These are phyloP conservation scores for Tanacetum coccineum DNA, from an alignment of 129 eudicot genomes.

Conservation along the genomic window DNA sequence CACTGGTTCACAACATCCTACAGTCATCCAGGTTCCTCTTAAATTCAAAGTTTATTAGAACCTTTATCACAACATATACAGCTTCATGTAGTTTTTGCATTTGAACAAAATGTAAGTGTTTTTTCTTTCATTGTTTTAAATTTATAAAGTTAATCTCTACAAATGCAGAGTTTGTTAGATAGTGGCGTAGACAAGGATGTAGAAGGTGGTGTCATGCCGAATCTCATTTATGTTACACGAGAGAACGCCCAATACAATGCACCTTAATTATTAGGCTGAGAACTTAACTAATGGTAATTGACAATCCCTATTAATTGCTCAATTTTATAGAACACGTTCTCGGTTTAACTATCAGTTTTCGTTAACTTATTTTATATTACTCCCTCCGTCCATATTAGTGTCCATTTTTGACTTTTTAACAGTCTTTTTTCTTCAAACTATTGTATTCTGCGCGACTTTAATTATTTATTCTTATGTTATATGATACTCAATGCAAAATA, in stretches of 20 bases:
- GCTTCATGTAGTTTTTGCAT: too few relatives aligned
- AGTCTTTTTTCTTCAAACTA: too few relatives aligned
- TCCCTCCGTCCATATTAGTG: too few relatives aligned
- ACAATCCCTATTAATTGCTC: not conserved
- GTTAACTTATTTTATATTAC: too few relatives aligned
- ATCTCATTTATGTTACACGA: conserved; percentile 54
- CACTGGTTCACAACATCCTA: conserved; percentile 52
- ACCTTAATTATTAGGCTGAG: conserved; percentile 65
- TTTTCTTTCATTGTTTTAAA: not conserved
- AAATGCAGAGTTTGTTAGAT: conserved; percentile 17
- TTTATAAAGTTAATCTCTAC: not conserved
- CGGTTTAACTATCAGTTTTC: too few relatives aligned
- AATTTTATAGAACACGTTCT: too few relatives aligned
- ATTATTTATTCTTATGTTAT: too few relatives aligned
- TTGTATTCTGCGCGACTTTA: too few relatives aligned
- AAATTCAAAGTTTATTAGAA: not conserved
- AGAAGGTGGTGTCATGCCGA: conserved; percentile 42
- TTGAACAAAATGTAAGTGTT: not conserved
- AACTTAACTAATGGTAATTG: conserved; percentile 59
- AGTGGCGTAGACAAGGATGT: conserved; percentile 30
- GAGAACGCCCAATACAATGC: conserved; percentile 34
- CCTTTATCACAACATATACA: not conserved
- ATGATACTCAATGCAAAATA: too few relatives aligned
- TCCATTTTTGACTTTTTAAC: too few relatives aligned
- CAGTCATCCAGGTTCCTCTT: conserved; percentile 55